Conservation (phyloP, 2,329 filamentous ascomycete genomes). For the Zasmidium citrigriseum region DNA sequence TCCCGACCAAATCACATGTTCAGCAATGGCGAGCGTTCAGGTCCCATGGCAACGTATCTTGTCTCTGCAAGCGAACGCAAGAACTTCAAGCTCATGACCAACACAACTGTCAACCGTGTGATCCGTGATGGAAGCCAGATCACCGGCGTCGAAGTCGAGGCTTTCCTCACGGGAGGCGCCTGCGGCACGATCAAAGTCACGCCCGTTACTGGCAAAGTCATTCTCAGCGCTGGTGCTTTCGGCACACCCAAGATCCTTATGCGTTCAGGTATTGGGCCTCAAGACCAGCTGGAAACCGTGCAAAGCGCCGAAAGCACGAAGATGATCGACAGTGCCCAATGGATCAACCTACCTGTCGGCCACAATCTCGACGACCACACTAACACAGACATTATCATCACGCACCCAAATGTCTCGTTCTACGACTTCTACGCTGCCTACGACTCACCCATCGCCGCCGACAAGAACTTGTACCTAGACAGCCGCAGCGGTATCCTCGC, state of each 20-base stretch:
- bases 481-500: slow-evolving; percentile 61
- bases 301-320: slow-evolving; percentile 47
- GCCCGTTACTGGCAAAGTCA: slow-evolving; percentile 58
- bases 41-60: slow-evolving; percentile 71
- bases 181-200: slow-evolving; percentile 63
- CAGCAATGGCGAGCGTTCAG: slow-evolving; percentile 64
- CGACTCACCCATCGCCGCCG: slow-evolving; percentile 42
- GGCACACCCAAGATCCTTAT: slow-evolving; percentile 67
- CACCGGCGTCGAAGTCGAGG: slow-evolving; percentile 69
- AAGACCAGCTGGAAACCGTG: slow-evolving; percentile 52
- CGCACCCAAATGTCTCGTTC: slow-evolving; percentile 55
- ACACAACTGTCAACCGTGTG: slow-evolving; percentile 68
- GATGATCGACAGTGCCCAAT: slow-evolving; percentile 46
- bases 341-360: slow-evolving; percentile 56
- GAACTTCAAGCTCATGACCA: slow-evolving; percentile 69
- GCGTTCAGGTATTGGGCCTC: slow-evolving; percentile 64
- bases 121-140: slow-evolving; percentile 62
- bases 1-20: slow-evolving; percentile 69
- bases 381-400: slow-evolving; percentile 59
- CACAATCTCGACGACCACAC: slow-evolving; percentile 55
- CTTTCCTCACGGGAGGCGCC: slow-evolving; percentile 55
- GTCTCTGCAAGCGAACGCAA: slow-evolving; percentile 58
- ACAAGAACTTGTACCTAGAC: slow-evolving; percentile 45
- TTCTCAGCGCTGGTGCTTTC: slow-evolving; percentile 57
- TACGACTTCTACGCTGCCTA: slow-evolving; percentile 69